Conservation (phyloP, 2,329 filamentous ascomycete genomes). For the Colletotrichum tamarilloi region DNA sequence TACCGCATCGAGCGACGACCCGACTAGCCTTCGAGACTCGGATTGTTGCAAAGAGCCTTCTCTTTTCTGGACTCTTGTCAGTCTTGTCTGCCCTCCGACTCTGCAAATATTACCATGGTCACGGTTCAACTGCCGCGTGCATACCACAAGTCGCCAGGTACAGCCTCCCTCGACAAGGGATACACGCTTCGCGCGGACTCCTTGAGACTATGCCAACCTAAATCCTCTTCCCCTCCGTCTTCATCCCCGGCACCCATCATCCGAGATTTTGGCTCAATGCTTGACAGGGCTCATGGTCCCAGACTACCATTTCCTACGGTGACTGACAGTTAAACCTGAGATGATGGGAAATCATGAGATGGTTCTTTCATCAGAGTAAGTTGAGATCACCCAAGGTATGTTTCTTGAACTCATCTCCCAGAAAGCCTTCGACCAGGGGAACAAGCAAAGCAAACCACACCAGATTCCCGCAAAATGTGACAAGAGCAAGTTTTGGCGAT, state of each 20-base stretch:
- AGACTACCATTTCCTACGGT: not conserved
- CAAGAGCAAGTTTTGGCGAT: constrained; percentile 28
- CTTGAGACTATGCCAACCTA: constrained; percentile 5
- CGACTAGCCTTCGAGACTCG: constrained; percentile 29
- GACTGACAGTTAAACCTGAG: not conserved
- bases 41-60: constrained; percentile 20
- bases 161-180: not conserved
- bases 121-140: not conserved
- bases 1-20: constrained; percentile 3
- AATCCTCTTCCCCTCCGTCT: not conserved
- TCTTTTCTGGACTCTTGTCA: not conserved
- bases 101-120: not conserved
- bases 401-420: too few species aligned
- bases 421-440: too few species aligned
- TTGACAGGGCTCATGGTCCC: constrained; percentile 6
- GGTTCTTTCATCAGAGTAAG: not conserved
- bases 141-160: too few species aligned
- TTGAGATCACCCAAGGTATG: not conserved
- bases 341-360: not conserved
- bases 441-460: not conserved
- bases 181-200: constrained; percentile 20
- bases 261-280: constrained; percentile 3
- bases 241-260: constrained; percentile 9
- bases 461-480: not conserved
- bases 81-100: too few species aligned